Evolutionary conservation across 805 yeast species (phyloP).

Genomic region (Candida adriatica): DNA sequence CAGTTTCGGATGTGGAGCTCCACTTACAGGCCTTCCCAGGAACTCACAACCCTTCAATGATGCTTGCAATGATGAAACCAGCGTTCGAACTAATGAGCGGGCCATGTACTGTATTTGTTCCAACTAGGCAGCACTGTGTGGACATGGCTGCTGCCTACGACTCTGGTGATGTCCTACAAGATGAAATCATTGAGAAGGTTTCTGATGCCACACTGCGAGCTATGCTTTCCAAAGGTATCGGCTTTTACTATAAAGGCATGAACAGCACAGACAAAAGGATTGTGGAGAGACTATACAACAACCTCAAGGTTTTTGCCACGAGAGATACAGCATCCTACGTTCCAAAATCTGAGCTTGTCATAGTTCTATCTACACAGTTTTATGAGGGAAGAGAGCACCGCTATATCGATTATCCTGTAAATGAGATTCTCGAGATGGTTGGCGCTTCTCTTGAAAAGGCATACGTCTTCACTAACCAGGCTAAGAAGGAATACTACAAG

Average conservation of each 20-base stretch:
- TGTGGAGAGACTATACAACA: conserved; percentile 44
- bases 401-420: conserved; percentile 59
- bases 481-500: conserved; percentile 56
- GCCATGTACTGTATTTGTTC: conserved; percentile 47
- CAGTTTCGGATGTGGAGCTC: conserved; percentile 50
- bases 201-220: conserved; percentile 38
- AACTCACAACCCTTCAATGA: conserved; percentile 44
- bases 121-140: conserved; percentile 47
- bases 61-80: conserved; percentile 44
- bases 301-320: conserved; percentile 55
- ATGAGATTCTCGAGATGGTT: conserved; percentile 60
- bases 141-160: conserved; percentile 41
- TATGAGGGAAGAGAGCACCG: conserved; percentile 73
- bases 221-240: conserved; percentile 55
- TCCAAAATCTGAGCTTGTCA: conserved; percentile 49
- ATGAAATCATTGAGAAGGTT: conserved; percentile 34
- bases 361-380: conserved; percentile 63
- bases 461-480: conserved; percentile 47
- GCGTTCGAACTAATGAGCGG: conserved; percentile 36
- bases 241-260: conserved; percentile 57
- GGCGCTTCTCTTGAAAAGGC: conserved; percentile 38
- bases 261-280: conserved; percentile 40
- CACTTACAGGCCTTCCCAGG: conserved; percentile 44
- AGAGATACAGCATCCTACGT: conserved; percentile 43
- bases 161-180: conserved; percentile 32